phyloP scores from a whole-genome alignment of 2,329 filamentous ascomycete species.

The Penicillium corylophilum region DNA sequence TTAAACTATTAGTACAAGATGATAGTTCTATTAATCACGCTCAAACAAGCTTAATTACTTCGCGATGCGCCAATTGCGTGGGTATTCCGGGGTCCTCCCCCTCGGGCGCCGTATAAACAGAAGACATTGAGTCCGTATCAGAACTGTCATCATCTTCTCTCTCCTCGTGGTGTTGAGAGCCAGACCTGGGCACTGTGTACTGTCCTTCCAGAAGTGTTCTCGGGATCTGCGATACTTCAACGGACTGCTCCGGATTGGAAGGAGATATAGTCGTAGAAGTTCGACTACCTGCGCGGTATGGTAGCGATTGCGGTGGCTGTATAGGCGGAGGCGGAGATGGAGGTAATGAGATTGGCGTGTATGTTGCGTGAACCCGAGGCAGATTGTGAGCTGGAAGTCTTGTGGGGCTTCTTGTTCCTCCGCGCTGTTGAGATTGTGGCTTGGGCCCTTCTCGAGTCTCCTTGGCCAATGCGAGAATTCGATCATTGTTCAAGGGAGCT shows the following conservation, averaged over 20 bases:
- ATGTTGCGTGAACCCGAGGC: neutral
- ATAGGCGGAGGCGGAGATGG: neutral
- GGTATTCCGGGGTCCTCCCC: neutral
- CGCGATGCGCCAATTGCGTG: neutral
- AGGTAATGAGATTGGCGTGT: neutral
- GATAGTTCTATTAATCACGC: neutral
- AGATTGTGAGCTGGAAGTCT: neutral
- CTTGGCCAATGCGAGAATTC: neutral
- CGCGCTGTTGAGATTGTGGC: neutral
- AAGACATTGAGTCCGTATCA: conserved; percentile 24
- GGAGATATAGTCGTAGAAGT: too few species aligned
- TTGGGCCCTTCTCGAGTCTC: neutral
- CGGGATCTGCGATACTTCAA: neutral
- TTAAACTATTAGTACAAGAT: neutral
- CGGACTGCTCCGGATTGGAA: neutral
- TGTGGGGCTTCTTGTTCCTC: neutral
- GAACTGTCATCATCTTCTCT: conserved; percentile 7
- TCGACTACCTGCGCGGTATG: neutral
- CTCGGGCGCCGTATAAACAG: conserved; percentile 29
- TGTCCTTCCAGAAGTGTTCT: neutral
- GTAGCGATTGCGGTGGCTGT: neutral
- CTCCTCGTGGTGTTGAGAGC: neutral
- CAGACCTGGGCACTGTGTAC: neutral
- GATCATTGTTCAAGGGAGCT: neutral
- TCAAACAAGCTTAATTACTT: neutral